A percentile compares a stretch with the other conserved stretches of the same genome.
phyloP scores from a whole-genome alignment of 2,329 filamentous ascomycete genomes.

The Fusarium hostae region DNA sequence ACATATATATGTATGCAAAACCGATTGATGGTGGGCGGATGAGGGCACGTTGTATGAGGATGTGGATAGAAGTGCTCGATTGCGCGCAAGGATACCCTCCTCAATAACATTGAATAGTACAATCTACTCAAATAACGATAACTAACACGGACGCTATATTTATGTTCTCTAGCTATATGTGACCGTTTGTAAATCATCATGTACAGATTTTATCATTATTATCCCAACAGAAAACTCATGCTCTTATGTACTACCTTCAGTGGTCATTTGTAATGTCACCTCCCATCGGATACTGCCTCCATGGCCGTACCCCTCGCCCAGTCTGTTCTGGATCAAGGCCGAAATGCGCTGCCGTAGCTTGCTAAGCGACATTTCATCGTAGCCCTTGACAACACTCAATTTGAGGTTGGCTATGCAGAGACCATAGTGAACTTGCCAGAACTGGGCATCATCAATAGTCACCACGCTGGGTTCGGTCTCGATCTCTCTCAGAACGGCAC shows the following conservation, averaged over 20 bases:
- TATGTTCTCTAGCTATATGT: constrained; percentile 1
- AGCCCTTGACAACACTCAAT: constrained; percentile 72
- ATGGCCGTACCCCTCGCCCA: constrained; percentile 88
- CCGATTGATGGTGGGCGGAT: not conserved
- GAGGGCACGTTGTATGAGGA: constrained; percentile 16
- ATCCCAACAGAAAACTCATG: not conserved
- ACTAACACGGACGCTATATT: not conserved
- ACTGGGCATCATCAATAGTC: constrained; percentile 87
- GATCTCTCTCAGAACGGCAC: constrained; percentile 85
- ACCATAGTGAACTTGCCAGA: constrained; percentile 99
- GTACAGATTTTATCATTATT: not conserved
- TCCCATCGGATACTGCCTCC: constrained; percentile 89
- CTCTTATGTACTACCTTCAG: constrained; percentile 43
- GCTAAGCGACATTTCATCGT: constrained; percentile 75
- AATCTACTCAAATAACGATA: not conserved
- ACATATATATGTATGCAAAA: constrained; percentile 1
- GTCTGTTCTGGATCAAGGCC: constrained; percentile 82
- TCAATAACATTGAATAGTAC: constrained; percentile 37
- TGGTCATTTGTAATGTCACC: constrained; percentile 83
- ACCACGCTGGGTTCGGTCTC: constrained; percentile 80
- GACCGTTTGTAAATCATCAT: not conserved
- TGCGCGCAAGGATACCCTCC: constrained; percentile 46
- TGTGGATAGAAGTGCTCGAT: constrained; percentile 38
- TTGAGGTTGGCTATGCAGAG: constrained; percentile 96
- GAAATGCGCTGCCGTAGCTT: constrained; percentile 81